phyloP scores from a whole-genome alignment of 176 grass and related monocot species.

The Thinopyrum elongatum region DNA sequence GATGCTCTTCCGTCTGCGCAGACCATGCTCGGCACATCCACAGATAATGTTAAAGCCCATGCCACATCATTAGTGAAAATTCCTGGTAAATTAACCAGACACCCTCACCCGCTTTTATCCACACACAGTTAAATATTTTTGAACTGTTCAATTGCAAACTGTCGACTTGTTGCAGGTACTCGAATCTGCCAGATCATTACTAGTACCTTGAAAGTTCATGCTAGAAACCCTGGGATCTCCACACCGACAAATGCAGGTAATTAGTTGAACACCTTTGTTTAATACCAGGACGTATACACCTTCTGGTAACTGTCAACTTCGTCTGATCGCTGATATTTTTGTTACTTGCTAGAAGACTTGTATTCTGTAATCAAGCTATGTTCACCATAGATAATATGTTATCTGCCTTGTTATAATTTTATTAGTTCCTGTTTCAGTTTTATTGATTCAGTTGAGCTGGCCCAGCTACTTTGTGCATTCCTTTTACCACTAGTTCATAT shows the following conservation, averaged over 20 bases:
- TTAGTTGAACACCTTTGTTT: background rate
- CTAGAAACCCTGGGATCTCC: background rate
- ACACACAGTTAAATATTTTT: background rate
- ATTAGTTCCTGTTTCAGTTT: background rate
- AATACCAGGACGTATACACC: background rate
- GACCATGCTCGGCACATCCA: background rate
- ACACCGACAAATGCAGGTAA: background rate
- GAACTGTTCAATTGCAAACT: background rate
- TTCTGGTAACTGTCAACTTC: background rate
- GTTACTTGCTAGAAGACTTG: background rate
- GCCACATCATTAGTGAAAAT: background rate
- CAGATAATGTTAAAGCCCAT: background rate
- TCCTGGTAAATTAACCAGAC: background rate
- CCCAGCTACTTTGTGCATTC: background rate
- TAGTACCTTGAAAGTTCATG: background rate
- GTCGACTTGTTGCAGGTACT: background rate
- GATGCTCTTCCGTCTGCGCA: background rate
- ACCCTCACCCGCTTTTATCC: background rate
- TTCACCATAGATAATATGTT: background rate
- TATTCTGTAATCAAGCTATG: background rate
- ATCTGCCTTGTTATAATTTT: background rate
- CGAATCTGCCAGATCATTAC: background rate
- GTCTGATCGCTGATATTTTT: background rate
- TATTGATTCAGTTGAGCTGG: background rate
- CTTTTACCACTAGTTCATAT: background rate